Evolutionary conservation across 2,329 filamentous ascomycete genomes (phyloP).

Genomic region (Claviceps pusilla): DNA sequence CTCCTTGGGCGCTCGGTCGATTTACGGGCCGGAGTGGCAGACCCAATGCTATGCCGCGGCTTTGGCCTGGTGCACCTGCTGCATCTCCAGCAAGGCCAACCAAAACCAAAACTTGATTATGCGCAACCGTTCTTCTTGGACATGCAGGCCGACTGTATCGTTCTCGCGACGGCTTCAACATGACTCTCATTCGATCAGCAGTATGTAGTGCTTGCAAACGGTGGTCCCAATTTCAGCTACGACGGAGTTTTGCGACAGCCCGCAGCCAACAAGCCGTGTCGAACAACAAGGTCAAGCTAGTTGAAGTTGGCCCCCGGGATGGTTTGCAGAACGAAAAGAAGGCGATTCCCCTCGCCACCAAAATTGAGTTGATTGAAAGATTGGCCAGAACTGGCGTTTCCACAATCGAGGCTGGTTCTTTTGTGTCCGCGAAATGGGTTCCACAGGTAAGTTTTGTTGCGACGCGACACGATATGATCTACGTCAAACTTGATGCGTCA

Average conservation of each 20-base stretch:
- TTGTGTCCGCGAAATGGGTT: slow-evolving; percentile 73
- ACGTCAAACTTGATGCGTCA: no score
- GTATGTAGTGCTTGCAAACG: slow-evolving; percentile 25
- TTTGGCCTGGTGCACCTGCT: neutral
- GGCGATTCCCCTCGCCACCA: slow-evolving; percentile 53
- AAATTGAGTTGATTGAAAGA: slow-evolving; percentile 59
- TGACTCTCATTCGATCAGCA: slow-evolving; percentile 22
- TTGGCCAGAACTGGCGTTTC: slow-evolving; percentile 53
- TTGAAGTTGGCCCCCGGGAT: slow-evolving; percentile 74
- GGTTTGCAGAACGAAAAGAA: slow-evolving; percentile 77
- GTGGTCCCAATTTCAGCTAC: slow-evolving; percentile 15
- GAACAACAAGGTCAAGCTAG: slow-evolving; percentile 43
- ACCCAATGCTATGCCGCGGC: slow-evolving; percentile 18
- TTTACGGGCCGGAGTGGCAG: slow-evolving; percentile 6
- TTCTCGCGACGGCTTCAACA: slow-evolving; percentile 7
- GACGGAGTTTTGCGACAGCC: slow-evolving; percentile 27
- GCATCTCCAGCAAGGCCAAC: neutral
- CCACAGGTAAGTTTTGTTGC: slow-evolving; percentile 46
- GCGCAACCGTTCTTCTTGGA: neutral
- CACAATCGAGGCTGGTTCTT: slow-evolving; percentile 68
- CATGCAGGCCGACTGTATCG: neutral
- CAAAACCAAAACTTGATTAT: no score
- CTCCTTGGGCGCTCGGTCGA: slow-evolving; percentile 3
- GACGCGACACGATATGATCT: neutral
- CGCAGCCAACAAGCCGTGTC: slow-evolving; percentile 13